Base-by-base conservation (phyloP, 164 flowering plant genomes). In the Dillenia turbinata region DNA sequence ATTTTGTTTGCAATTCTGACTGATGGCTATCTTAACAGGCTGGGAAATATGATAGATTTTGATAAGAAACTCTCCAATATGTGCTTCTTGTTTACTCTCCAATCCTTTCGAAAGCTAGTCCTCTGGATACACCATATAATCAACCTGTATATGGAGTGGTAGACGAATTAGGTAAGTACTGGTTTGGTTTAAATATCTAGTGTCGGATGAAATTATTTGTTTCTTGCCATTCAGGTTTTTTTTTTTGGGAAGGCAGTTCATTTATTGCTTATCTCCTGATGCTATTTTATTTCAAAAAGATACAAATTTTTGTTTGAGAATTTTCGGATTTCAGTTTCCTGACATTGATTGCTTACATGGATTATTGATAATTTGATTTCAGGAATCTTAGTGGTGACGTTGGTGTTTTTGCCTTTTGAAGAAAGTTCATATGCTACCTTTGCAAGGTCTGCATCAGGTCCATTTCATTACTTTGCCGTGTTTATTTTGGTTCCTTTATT, bases 141-240 rank as follows among this genome's bases (percentile, higher is more conserved):
- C 97, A 91, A 73, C 97, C 96, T 63, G 97, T 94, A 49, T 94
- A 94, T 77, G 97, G 97, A 51, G 87, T 94, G 66, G 93, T 94
- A 9, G 99, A 94, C 66, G 91, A 91, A 83, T 73, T 94, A 74
- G 99, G 99, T 75, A 72, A 71, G 75, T 59, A 48, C 9, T 19
- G 43, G 11, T 3, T 24, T 24, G 26, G 26, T 24, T 24, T 24
- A 24, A 24, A 24, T 24, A 24, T 24, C 3, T 24, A 1, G 26
- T 24, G 26, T 24, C 3, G 26, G 26, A 24, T 24, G 26, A 24
- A 24, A 24, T 24, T 24, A 24, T 24, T 24, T 24, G 3, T 24
- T 24, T 24, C 26, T 24, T 24, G 26, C 26, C 1, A 24, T 24
- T 24, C 2, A 1, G 3, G 26, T 24, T 24, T 24, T 1, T 24